A percentile compares a stretch with the other conserved stretches of the same genome.
Evolutionary conservation across 2,329 filamentous ascomycete species (phyloP).

Genomic region (Xylariales sp.): DNA sequence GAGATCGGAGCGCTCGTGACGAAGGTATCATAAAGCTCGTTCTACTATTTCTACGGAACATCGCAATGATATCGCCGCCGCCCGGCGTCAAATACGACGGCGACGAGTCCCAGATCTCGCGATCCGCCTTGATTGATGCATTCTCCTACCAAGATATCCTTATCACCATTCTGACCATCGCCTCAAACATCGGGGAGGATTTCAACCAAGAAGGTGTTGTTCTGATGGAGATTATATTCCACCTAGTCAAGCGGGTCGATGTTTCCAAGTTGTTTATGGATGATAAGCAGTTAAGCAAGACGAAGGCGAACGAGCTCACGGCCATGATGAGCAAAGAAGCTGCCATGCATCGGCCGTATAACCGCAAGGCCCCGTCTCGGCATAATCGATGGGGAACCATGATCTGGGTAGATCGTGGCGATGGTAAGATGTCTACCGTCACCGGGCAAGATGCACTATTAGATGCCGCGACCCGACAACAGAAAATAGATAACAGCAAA

Average conservation of each 20-base stretch:
- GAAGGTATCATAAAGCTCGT: conserved; percentile 93
- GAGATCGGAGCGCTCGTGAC: conserved; percentile 81
- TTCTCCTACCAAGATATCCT: conserved; percentile 94
- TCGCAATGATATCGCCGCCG: conserved; percentile 84
- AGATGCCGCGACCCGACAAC: conserved; percentile 76
- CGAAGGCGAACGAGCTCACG: conserved; percentile 78
- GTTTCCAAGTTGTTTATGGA: conserved; percentile 86
- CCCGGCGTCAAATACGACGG: conserved; percentile 79
- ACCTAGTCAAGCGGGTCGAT: conserved; percentile 90
- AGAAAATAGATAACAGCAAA: conserved; percentile 92
- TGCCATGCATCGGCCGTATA: conserved; percentile 81
- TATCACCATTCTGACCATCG: conserved; percentile 83
- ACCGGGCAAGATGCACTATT: conserved; percentile 88
- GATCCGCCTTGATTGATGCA: conserved; percentile 87
- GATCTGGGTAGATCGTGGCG: conserved; percentile 92
- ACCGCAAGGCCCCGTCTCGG: conserved; percentile 81
- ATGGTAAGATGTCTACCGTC: conserved; percentile 84
- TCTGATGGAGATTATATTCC: conserved; percentile 92
- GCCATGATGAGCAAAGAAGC: conserved; percentile 83
- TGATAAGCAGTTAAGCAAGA: conserved; percentile 75
- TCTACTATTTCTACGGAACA: conserved; percentile 88
- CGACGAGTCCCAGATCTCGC: conserved; percentile 89
- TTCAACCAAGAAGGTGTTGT: conserved; percentile 89
- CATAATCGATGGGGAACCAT: conserved; percentile 97
- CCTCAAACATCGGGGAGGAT: conserved; percentile 93